Base-by-base conservation (phyloP, 495 filamentous ascomycete species). In the Penicillium paradoxum region DNA sequence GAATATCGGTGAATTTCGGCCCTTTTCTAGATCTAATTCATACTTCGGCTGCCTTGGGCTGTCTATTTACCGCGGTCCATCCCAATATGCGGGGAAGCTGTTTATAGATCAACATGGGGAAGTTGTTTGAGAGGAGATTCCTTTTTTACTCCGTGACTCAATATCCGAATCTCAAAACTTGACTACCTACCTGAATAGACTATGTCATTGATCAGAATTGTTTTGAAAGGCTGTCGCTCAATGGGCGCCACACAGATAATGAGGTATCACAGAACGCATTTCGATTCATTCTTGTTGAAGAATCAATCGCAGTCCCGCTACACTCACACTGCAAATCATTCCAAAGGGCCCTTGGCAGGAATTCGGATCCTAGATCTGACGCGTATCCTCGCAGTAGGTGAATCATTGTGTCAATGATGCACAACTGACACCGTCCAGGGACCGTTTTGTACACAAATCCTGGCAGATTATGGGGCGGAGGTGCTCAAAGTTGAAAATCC, bases 401-500 rank as follows among this genome's bases (percentile, higher is more conserved):
- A 49, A 19, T 17, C 9, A 8, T 11, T 3, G 11, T 6, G 37
- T 38, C 38, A 22, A 7, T 40, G 18, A 32, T 10, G 6, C 21
- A 29, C 15, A 6, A 14, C 47, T 54, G 15, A 51, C 42, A 38
- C 17, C 9, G 0, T 5, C 32, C 40, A 68, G 63, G 64, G 57
- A 83, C 90, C 91, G 51, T 95, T 95, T 65, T 91, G 89, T 56
- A 96, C 91, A 27, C 91, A 96, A 66, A 95, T 96, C 24, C 79
- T 96, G 3, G 91, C 90, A 49, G 91, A 96, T 64, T 79, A 96
- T 62, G 91, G 90, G 13, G 91, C 91, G 38, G 89, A 95, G 58
- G 82, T 96, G 4, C 90, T 96, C 71, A 96, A 96, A 66, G 78
- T 95, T 40, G 91, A 96, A 58, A 89, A 96, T 71, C 91, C 91